A percentile compares a stretch with the other conserved stretches of the same genome.
phyloP scores from a whole-genome alignment of 2,329 filamentous ascomycete species.

The Colletotrichum sp. region DNA sequence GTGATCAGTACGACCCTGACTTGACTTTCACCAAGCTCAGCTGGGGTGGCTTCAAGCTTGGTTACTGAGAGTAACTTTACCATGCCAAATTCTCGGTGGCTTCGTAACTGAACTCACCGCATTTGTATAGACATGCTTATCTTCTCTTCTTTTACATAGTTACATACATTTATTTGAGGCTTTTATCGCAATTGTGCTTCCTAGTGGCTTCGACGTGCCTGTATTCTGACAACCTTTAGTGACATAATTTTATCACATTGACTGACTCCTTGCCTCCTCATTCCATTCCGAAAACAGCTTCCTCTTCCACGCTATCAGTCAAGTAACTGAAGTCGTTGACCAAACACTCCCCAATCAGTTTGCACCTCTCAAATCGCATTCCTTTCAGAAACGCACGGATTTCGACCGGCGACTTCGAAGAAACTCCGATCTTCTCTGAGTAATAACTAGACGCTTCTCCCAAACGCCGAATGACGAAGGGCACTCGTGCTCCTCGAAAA shows the following conservation, averaged over 20 bases:
- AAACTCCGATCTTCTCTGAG: background rate
- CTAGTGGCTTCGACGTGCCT: background rate
- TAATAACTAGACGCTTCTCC: background rate
- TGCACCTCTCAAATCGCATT: background rate
- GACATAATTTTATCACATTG: background rate
- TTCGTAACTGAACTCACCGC: background rate
- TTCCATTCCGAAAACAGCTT: background rate
- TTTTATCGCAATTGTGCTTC: background rate
- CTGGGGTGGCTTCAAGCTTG: conserved; percentile 38
- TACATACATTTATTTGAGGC: background rate
- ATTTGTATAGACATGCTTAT: background rate
- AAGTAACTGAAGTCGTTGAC: background rate
- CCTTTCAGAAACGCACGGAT: background rate
- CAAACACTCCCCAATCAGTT: background rate
- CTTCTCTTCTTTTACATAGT: background rate
- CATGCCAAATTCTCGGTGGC: background rate
- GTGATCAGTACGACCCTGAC: conserved; percentile 34
- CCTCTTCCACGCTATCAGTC: background rate
- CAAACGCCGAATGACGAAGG: background rate
- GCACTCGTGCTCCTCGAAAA: background rate
- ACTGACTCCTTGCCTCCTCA: background rate
- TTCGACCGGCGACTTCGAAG: background rate
- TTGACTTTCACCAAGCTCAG: conserved; percentile 34
- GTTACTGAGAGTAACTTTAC: background rate
- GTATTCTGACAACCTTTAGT: background rate